These are phyloP conservation scores for Cryphonectria carpinicola DNA, from an alignment of 2,329 filamentous ascomycete genomes.

Conservation along the genomic window DNA sequence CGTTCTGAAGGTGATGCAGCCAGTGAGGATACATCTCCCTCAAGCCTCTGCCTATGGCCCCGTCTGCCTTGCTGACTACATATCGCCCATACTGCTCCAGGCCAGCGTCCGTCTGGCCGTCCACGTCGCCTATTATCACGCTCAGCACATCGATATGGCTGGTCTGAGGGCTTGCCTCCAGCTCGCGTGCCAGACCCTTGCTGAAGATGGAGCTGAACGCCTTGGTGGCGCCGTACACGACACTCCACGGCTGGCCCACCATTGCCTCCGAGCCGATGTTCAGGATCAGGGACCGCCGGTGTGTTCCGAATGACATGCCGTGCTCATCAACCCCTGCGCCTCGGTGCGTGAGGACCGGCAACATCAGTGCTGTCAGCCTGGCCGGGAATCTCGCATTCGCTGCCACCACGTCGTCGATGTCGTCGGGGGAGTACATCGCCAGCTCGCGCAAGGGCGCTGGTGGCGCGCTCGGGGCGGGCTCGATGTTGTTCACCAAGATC, in stretches of 20 bases:
- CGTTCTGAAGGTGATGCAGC: constrained; percentile 33
- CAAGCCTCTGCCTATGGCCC: constrained; percentile 32
- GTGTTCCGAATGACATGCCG: constrained; percentile 13
- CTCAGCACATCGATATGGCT: constrained; percentile 37
- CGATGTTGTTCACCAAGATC: constrained; percentile 42
- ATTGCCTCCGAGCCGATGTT: constrained; percentile 36
- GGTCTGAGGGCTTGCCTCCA: constrained; percentile 31
- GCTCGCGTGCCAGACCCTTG: constrained; percentile 36
- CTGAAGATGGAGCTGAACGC: constrained; percentile 38
- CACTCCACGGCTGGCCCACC: constrained; percentile 37
- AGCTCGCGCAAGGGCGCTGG: constrained; percentile 35
- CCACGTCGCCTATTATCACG: constrained; percentile 38
- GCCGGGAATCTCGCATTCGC: constrained; percentile 42
- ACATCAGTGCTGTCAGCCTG: constrained; percentile 38
- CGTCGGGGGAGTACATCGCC: constrained; percentile 35
- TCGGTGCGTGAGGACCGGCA: constrained; percentile 33
- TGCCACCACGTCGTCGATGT: constrained; percentile 39
- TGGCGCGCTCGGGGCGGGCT: constrained; percentile 34
- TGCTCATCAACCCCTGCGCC: constrained; percentile 15
- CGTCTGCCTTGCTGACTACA: constrained; percentile 33
- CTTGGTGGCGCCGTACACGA: constrained; percentile 39
- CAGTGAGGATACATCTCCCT: constrained; percentile 35
- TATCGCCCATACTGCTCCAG: constrained; percentile 28
- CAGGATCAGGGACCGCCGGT: constrained; percentile 36
- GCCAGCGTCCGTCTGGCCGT: constrained; percentile 32